phyloP scores from a whole-genome alignment of 106 monocot genomes.

The Iris macrosiphon region DNA sequence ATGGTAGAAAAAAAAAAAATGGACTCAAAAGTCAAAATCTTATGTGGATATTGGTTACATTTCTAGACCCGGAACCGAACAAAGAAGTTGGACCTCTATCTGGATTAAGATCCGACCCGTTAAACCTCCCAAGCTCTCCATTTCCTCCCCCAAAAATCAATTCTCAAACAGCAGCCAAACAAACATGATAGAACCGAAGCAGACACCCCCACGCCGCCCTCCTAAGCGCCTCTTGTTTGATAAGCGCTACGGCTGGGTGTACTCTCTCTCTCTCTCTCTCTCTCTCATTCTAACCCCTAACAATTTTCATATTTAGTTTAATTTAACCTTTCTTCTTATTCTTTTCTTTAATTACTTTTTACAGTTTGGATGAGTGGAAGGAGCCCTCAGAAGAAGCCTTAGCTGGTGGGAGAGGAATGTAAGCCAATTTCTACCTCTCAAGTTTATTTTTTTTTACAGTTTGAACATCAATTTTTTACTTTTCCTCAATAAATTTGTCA shows the following conservation, averaged over 20 bases:
- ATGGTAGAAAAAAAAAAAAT: too few relatives aligned
- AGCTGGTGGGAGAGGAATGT: slow-evolving; percentile 80
- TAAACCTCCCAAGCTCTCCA: too few relatives aligned
- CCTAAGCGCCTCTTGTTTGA: slow-evolving; percentile 36
- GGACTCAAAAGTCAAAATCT: too few relatives aligned
- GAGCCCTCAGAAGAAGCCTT: slow-evolving; percentile 62
- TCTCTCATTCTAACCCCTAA: not conserved
- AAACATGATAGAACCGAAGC: not conserved
- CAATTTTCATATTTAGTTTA: not conserved
- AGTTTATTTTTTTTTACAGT: not conserved
- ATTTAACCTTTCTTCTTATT: too few relatives aligned
- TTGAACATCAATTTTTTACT: not conserved
- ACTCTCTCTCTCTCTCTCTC: slow-evolving; percentile 12
- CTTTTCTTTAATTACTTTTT: not conserved
- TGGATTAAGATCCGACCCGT: too few relatives aligned
- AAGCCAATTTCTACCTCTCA: not conserved
- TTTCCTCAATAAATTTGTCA: not conserved
- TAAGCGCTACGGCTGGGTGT: slow-evolving; percentile 76
- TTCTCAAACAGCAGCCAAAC: too few relatives aligned
- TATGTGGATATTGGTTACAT: too few relatives aligned
- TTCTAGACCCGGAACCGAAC: too few relatives aligned
- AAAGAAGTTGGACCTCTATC: too few relatives aligned
- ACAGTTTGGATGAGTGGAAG: slow-evolving; percentile 75
- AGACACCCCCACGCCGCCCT: not conserved
- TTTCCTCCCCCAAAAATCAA: too few relatives aligned